Conservation (phyloP, 306 rosid genomes). For the Datisca glomerata region DNA sequence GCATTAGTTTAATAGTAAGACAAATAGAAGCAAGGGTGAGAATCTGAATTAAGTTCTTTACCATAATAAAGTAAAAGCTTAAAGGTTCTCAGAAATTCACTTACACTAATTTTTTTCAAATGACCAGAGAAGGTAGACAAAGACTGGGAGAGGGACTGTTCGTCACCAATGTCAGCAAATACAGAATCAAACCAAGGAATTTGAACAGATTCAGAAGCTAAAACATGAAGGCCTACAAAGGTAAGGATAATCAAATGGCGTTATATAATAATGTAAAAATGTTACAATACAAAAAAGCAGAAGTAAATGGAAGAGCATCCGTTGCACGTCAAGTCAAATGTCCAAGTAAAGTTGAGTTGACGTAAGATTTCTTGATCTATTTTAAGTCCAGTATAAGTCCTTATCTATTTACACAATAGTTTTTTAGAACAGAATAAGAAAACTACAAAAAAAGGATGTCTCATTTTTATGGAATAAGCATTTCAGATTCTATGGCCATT, state of each 20-base stretch:
- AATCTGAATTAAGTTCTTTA: no score
- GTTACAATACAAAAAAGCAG: neutral
- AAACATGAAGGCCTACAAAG: slow-evolving; percentile 69
- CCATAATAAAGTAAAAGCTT: neutral
- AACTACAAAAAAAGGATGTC: no score
- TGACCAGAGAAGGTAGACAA: slow-evolving; percentile 96
- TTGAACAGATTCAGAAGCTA: slow-evolving; percentile 77
- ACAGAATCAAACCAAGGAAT: slow-evolving; percentile 97
- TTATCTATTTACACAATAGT: no score
- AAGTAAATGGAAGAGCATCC: slow-evolving; percentile 1
- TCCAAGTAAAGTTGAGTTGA: no score
- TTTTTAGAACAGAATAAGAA: no score
- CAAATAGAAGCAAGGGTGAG: no score
- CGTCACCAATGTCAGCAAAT: slow-evolving; percentile 93
- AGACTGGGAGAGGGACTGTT: slow-evolving; percentile 83
- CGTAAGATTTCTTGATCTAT: no score
- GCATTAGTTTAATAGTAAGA: no score
- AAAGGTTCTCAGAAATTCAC: slow-evolving; percentile 15
- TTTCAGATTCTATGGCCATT: no score
- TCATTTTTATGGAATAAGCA: no score
- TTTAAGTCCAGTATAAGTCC: no score
- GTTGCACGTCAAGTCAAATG: no score
- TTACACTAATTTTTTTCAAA: slow-evolving; percentile 80
- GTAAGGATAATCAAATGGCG: slow-evolving; percentile 6
- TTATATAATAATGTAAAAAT: slow-evolving; percentile 6